Evolutionary conservation across 2,329 filamentous ascomycete species (phyloP).

Genomic region (Esteya vermicola): DNA sequence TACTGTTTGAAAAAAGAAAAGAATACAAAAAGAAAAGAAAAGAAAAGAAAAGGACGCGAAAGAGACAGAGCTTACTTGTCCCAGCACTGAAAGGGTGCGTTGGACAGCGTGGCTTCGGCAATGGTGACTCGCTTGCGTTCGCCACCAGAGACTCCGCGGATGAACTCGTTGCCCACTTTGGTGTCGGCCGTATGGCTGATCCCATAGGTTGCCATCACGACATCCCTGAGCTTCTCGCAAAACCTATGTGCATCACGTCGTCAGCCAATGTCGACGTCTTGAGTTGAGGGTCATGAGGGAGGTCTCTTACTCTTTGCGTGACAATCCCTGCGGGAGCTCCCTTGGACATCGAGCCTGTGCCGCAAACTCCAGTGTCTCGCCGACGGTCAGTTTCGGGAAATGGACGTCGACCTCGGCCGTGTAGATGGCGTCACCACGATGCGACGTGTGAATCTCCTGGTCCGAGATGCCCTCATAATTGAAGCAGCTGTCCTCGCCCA

Average conservation of each 20-base stretch:
- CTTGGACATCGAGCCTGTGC: constrained; percentile 56
- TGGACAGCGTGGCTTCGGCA: constrained; percentile 44
- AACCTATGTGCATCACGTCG: no score
- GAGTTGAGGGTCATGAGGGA: no score
- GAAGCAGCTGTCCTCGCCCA: constrained; percentile 56
- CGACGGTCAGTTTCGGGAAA: constrained; percentile 62
- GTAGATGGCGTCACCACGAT: constrained; percentile 75
- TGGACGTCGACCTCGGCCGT: constrained; percentile 73
- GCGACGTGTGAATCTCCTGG: constrained; percentile 60
- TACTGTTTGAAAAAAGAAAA: no score
- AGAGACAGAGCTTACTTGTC: no score
- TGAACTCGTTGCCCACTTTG: constrained; percentile 59
- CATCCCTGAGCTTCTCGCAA: constrained; percentile 50
- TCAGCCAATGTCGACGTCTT: no score
- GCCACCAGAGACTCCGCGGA: constrained; percentile 61
- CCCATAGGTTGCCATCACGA: constrained; percentile 63
- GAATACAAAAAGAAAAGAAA: no score
- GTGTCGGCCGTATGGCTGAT: constrained; percentile 62
- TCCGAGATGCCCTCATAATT: constrained; percentile 67
- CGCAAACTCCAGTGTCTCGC: constrained; percentile 66
- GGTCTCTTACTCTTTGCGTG: constrained; percentile 34
- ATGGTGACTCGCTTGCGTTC: constrained; percentile 57
- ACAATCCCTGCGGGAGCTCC: constrained; percentile 42
- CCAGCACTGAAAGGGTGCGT: constrained; percentile 49
- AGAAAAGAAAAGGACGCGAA: no score